Conservation (phyloP, 164 flowering plant species). For the Euptelea pleiosperma region DNA sequence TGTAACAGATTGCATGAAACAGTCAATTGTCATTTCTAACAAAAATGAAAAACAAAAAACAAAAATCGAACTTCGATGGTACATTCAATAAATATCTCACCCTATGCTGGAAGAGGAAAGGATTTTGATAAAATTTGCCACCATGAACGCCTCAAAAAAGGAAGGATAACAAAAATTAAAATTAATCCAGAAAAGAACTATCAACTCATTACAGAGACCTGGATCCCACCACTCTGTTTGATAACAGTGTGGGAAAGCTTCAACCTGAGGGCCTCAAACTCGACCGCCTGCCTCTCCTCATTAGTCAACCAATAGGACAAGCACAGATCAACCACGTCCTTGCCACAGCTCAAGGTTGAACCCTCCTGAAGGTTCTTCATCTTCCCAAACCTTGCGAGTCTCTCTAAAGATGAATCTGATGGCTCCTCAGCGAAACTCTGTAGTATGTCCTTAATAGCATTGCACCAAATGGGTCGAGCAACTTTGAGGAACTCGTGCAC, state of each 20-base stretch:
- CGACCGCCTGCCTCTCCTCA: slow-evolving; percentile 57
- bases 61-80: no score
- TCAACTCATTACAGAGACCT: slow-evolving; percentile 5
- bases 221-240: slow-evolving; percentile 17
- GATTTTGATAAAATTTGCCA: no score
- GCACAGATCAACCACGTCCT: slow-evolving; percentile 49
- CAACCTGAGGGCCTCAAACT: slow-evolving; percentile 47
- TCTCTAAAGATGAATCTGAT: slow-evolving; percentile 48
- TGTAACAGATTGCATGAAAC: no score
- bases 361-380: slow-evolving; percentile 26
- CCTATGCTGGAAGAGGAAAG: no score
- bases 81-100: no score
- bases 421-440: slow-evolving; percentile 56
- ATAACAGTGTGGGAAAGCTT: slow-evolving; percentile 40
- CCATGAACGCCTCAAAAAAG: no score
- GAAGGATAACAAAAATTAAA: no score
- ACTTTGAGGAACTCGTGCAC: slow-evolving; percentile 64
- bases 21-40: no score
- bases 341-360: slow-evolving; percentile 23
- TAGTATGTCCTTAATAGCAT: slow-evolving; percentile 49
- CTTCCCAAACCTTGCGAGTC: slow-evolving; percentile 45
- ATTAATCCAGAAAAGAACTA: no score
- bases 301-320: slow-evolving; percentile 58
- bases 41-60: no score
- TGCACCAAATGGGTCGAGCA: slow-evolving; percentile 86